Evolutionary conservation across 2,329 filamentous ascomycete genomes (phyloP), one percentile per base, ranked within the genome.

Genomic region (Esteya vermicola): DNA sequence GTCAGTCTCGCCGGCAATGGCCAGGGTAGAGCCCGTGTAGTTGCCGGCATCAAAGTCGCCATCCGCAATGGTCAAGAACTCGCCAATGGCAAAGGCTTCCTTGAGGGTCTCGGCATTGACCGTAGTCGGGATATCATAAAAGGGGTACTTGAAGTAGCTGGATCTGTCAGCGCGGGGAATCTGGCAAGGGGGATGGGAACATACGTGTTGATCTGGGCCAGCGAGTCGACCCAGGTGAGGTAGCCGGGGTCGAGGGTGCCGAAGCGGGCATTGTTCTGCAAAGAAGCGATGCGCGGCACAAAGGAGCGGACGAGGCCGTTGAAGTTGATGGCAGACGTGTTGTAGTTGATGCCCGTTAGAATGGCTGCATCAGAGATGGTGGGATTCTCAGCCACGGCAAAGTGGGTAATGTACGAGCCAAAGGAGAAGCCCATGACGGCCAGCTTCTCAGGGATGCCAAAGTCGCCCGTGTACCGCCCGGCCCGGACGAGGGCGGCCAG

Each of bases 261-360:
- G 14, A 38, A 38, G 20, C 36, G 36, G 7, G 19, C 13, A 3
- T 22, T 22, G 36, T 23, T 23, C 19, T 38, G 36, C 7, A 31
- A 13, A 9, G 36, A 31, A 4, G 36, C 36, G 19, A 38, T 22
- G 19, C 36, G 36, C 18, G 27, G 26, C 8, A 23, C 36, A 32
- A 31, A 38, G 4, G 36, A 38, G 19, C 36, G 36, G 4, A 38
- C 19, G 12, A 38, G 36, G 28, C 36, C 36, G 27, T 38, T 38
- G 26, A 14, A 13, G 19, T 38, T 38, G 27, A 38, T 14, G 19
- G 26, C 36, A 3, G 36, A 20, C 3, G 21, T 22, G 19, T 38
- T 38, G 36, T 38, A 38, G 36, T 38, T 38, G 27, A 38, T 31
- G 18, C 27, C 36, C 3, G 36, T 31, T 12, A 38, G 19, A 20